Evolutionary conservation across 106 monocot genomes (phyloP).

Genomic region (Dendrobium officinale): DNA sequence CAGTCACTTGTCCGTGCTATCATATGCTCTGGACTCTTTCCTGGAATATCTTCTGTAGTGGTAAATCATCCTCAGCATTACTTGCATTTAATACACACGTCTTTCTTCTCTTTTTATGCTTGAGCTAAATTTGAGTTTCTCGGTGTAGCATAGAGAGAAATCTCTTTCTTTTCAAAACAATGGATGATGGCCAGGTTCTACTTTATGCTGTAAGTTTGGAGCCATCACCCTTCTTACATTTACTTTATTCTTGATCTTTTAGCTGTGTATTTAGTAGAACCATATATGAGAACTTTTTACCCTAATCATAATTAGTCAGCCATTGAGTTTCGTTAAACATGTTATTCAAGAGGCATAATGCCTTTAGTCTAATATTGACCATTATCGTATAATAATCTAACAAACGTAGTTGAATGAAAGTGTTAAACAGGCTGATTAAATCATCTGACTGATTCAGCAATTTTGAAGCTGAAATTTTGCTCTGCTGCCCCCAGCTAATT

Average conservation of each 20-base stretch:
- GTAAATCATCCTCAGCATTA: constrained; percentile 27
- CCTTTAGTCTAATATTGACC: not conserved
- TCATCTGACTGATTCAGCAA: not conserved
- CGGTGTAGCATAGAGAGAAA: constrained; percentile 84
- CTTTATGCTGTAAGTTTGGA: constrained; percentile 85
- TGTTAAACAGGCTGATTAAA: not conserved
- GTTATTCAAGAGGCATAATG: not conserved
- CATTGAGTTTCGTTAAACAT: not conserved
- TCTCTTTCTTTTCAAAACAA: constrained; percentile 96
- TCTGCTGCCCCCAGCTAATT: not conserved
- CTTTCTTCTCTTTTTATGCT: constrained; percentile 1
- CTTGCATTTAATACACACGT: not conserved
- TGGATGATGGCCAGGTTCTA: constrained; percentile 97
- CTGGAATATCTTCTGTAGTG: constrained; percentile 94
- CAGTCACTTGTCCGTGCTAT: constrained; percentile 95
- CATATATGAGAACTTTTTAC: not conserved
- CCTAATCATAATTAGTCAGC: not conserved
- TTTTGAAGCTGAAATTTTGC: not conserved
- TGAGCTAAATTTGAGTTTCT: not conserved
- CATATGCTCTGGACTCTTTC: constrained; percentile 95
- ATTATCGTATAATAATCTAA: not conserved
- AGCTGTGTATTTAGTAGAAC: not conserved
- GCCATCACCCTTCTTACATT: not conserved
- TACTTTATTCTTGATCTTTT: not conserved
- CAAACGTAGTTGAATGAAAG: not conserved